phyloP scores from a whole-genome alignment of 2,329 filamentous ascomycete species.

The Harringtonia aguacate region DNA sequence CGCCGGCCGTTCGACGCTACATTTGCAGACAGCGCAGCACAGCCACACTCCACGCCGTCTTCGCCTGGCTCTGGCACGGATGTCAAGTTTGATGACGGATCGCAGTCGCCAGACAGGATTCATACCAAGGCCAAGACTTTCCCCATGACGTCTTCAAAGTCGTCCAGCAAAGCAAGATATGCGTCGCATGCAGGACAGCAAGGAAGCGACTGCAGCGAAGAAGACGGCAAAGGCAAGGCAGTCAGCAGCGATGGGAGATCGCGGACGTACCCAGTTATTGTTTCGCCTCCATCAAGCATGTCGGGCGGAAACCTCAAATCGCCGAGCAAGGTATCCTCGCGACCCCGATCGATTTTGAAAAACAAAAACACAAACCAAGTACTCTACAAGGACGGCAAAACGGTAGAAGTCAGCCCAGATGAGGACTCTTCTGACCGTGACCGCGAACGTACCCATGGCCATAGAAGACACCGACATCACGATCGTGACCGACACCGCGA shows the following conservation, averaged over 20 bases:
- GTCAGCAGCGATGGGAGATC: constrained; percentile 1
- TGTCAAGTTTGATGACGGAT: too few species aligned
- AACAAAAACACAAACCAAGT: constrained; percentile 49
- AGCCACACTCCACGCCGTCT: not conserved
- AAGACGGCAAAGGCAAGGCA: constrained; percentile 9
- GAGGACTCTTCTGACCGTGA: constrained; percentile 1
- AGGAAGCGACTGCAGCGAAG: not conserved
- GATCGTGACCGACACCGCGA: constrained; percentile 34
- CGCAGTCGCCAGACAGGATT: not conserved
- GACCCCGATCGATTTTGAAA: constrained; percentile 50
- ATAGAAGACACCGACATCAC: constrained; percentile 10
- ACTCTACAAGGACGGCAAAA: constrained; percentile 36
- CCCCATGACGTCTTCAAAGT: not conserved
- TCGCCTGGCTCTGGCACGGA: constrained; percentile 9
- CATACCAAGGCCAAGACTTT: constrained; percentile 3
- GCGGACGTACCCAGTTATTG: constrained; percentile 29
- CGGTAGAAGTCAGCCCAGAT: constrained; percentile 28
- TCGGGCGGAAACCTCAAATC: constrained; percentile 19
- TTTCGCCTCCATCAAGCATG: constrained; percentile 16
- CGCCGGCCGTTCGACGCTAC: not conserved
- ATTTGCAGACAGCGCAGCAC: not conserved
- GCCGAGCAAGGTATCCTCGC: constrained; percentile 12
- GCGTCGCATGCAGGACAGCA: not conserved
- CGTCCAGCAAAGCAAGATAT: not conserved
- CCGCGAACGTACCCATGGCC: constrained; percentile 17